Base-by-base conservation (phyloP, 257 asterid species). In the Capsicum pubescens region DNA sequence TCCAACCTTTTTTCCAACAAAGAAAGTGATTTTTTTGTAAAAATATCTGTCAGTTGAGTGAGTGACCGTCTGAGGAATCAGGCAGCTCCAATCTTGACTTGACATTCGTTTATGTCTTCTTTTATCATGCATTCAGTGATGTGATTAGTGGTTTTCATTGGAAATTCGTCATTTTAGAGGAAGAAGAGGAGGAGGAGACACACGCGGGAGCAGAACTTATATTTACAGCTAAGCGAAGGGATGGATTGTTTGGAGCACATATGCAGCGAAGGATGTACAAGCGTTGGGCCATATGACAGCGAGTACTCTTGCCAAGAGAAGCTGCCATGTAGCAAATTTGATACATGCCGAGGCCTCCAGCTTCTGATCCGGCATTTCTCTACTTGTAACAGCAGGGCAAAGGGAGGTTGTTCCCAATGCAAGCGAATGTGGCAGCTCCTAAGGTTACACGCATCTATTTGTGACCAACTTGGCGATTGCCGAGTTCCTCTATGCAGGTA, bases 401-500 rank as follows among this genome's bases (percentile, higher is more conserved):
- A 94, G 16, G 97, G 98, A 13, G 95, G 97, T n/a, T 95, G 99
- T 66, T 72, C 81, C 36, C 87, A 91, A 21, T 95, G 98, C 86
- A 92, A 88, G n/a, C 81, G 97, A 26, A 95, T 93, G 99, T 94
- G 98, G 98, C 98, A 95, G 88, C 97, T 95, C 19, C 89, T 95
- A 66, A 74, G 88, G 67, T 58, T 95, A 76, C 99, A 95, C 42
- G 92, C 99, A 9, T 94, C 95, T 26, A 89, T 95, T 8, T 95
- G 99, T 84, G 92, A 93, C 7, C 93, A 87, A 44, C 83, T 91
- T 12, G 93, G 93, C 19, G 91, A 80, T 78, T 95, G 99, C 93
- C 87, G 89, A 83, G 99, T 95, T 64, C 99, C 99, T n/a, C 88
- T 95, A 8, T 93, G 98, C 97, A 92, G 98, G 99, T 95, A 90